These are phyloP conservation scores for Lecanicillium sp. DNA, from an alignment of 2,329 filamentous ascomycete species.

Conservation along the genomic window DNA sequence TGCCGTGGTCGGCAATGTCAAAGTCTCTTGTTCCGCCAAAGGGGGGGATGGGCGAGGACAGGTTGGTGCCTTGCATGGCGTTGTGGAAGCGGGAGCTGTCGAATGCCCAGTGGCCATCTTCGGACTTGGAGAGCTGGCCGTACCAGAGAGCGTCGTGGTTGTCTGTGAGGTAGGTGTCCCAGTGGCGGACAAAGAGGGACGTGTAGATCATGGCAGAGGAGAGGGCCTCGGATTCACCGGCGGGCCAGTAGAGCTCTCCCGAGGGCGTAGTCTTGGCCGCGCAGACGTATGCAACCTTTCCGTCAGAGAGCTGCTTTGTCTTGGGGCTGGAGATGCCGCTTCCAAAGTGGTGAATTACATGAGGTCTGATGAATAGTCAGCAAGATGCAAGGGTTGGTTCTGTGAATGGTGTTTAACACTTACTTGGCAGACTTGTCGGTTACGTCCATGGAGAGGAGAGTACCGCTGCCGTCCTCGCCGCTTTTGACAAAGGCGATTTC, in stretches of 20 bases:
- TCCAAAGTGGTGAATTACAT: conserved; percentile 39
- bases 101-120: conserved; percentile 31
- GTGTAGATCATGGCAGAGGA: conserved; percentile 65
- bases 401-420: conserved; percentile 15
- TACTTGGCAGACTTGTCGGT: conserved; percentile 28
- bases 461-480: conserved; percentile 37
- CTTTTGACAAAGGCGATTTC: conserved; percentile 49
- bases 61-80: conserved; percentile 47
- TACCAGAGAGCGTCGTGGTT: conserved; percentile 69
- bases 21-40: conserved; percentile 79
- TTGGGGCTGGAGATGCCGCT: conserved; percentile 52
- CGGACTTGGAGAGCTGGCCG: conserved; percentile 47
- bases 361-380: conserved; percentile 17
- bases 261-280: conserved; percentile 58
- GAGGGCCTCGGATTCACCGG: conserved; percentile 47
- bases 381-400: no score
- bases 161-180: conserved; percentile 65
- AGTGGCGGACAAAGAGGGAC: conserved; percentile 70
- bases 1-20: conserved; percentile 56
- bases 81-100: conserved; percentile 48
- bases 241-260: conserved; percentile 60
- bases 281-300: conserved; percentile 44
- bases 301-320: conserved; percentile 37
- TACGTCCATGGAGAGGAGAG: conserved; percentile 32
- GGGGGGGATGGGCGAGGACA: conserved; percentile 62